Conservation (phyloP, 2,329 filamentous ascomycete genomes). For the Aspergillus carbonarius region DNA sequence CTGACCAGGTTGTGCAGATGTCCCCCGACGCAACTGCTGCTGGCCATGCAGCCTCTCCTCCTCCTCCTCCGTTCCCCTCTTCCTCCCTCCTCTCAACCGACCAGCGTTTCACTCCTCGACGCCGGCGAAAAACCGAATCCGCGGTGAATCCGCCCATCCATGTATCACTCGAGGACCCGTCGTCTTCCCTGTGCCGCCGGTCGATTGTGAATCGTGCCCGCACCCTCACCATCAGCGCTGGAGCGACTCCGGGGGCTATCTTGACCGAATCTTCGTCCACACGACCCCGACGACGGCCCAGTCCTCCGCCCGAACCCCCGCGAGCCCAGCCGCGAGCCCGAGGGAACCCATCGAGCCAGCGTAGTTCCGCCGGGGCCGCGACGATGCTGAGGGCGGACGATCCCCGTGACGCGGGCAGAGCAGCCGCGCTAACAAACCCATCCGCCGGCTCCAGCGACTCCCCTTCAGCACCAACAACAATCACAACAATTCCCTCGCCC, state of each 20-base stretch:
- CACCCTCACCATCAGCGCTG: constrained; percentile 2
- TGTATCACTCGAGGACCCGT: constrained; percentile 11
- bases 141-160: constrained; percentile 18
- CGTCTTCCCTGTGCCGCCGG: constrained; percentile 8
- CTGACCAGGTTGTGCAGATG: constrained; percentile 22
- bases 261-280: not conserved
- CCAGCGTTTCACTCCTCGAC: constrained; percentile 9
- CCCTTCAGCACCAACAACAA: constrained; percentile 24
- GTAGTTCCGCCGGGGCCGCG: constrained; percentile 5
- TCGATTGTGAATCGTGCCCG: constrained; percentile 12
- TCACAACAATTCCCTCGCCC: constrained; percentile 29
- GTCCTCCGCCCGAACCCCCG: too few species aligned
- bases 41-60: constrained; percentile 13
- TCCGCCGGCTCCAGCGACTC: constrained; percentile 18
- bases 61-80: not conserved
- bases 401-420: constrained; percentile 31
- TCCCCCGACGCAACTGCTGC: constrained; percentile 16
- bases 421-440: constrained; percentile 23
- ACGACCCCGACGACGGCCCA: not conserved
- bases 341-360: not conserved
- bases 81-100: constrained; percentile 4
- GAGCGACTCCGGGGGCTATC: not conserved
- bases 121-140: constrained; percentile 22
- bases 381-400: constrained; percentile 20
- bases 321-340: not conserved